Base-by-base conservation (phyloP, 805 yeast genomes). In the Ogataea paradorogensis region DNA sequence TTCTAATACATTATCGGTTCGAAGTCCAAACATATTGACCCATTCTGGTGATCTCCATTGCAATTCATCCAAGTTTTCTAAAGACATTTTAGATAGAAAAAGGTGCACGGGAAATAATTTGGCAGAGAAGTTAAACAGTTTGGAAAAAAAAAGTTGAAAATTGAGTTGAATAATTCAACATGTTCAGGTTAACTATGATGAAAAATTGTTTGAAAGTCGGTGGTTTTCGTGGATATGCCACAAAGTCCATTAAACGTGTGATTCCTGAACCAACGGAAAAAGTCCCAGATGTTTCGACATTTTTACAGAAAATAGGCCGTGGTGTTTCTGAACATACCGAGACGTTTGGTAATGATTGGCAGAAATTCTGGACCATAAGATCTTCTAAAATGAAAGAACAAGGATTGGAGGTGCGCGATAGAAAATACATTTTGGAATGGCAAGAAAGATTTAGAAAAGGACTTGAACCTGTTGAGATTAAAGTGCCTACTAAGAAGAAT, bases 41-140 rank as follows among this genome's bases (percentile, higher is more conserved):
- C 96, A 93, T 62, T 93, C 99, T 1, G 99, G 98, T 3, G 93
- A 83, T 50, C 90, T 78, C 99, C 99, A 93, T 61, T 90, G 98
- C 29, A 93, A 73, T 55, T 91, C 97, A 57, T 90, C 97, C 20
- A 90, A 68, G 22, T 35, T 71, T 51, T 29, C 52, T 47, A 16
- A 30, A 3, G 50, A 25, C 52, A 46, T 50, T n/a, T n/a, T 31
- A 21, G 9, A 21, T 21, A 21, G 9, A 11, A 7, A 23, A 9
- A 23, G 25, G n/a, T 23, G 15, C 30, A 27, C 18, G n/a, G 9
- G 6, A 9, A 25, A 15, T 27, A 27, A 9, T 21, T 26, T 30
- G 30, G 31, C 31, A 28, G 31, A 28, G 20, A 5, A 18, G 6
- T 18, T 18, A 18, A 18, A 4, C 20, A 28, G 15, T n/a, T 8